phyloP scores from a whole-genome alignment of 1,284 basidiomycete genomes.

The Cryptococcus amylolentus region DNA sequence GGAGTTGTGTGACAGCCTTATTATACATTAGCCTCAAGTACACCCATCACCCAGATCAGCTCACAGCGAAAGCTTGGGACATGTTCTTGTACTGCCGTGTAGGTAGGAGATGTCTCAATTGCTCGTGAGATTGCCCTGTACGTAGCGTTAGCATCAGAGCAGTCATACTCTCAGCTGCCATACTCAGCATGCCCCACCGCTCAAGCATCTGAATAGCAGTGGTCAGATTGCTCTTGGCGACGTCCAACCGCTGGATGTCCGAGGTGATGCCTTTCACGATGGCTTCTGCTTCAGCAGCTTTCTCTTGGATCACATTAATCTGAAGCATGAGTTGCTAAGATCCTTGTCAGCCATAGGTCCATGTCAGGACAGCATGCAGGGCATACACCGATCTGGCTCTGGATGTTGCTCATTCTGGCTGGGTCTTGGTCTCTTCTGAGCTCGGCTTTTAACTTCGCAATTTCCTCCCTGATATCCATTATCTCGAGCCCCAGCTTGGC shows the following conservation, averaged over 20 bases:
- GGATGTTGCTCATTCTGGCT: constrained; percentile 76
- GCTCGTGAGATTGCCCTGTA: constrained; percentile 73
- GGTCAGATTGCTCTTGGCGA: constrained; percentile 89
- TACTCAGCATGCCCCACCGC: constrained; percentile 86
- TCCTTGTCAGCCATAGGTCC: background rate
- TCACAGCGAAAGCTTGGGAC: constrained; percentile 70
- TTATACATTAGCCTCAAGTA: constrained; percentile 1
- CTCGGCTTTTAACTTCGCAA: constrained; percentile 64
- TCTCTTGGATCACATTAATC: constrained; percentile 90
- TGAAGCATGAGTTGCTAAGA: constrained; percentile 81
- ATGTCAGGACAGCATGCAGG: background rate
- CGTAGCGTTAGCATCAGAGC: background rate
- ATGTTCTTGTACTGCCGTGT: constrained; percentile 79
- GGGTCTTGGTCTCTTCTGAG: constrained; percentile 74
- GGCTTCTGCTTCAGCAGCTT: constrained; percentile 91
- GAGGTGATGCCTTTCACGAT: constrained; percentile 93
- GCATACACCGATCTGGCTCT: constrained; percentile 84
- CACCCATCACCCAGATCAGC: constrained; percentile 1
- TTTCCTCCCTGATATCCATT: constrained; percentile 56
- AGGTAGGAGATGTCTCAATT: constrained; percentile 71
- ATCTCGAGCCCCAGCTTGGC: constrained; percentile 44
- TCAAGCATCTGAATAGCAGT: constrained; percentile 86
- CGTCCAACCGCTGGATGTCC: constrained; percentile 91
- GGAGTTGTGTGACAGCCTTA: constrained; percentile 82
- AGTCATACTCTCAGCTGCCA: background rate